Percentiles rank a stretch among this genome's conserved stretches.
These are phyloP conservation scores for Phytomonas francai DNA, from an alignment of 208 protist species.

Conservation along the genomic window DNA sequence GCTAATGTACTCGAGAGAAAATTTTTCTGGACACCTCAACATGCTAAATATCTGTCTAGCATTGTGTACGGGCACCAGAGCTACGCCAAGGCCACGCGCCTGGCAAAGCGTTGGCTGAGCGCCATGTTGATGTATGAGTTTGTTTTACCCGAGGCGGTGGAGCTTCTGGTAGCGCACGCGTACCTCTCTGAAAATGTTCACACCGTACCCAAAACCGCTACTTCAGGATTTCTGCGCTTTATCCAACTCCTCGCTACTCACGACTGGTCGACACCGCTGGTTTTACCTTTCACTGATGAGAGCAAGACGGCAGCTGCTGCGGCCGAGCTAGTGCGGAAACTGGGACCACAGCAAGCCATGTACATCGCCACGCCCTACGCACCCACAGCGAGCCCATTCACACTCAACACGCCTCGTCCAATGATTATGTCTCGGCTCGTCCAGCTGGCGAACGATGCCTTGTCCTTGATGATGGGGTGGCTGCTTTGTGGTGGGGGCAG, in stretches of 20 bases:
- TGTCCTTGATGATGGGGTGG: constrained; percentile 30
- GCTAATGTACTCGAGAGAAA: constrained; percentile 71
- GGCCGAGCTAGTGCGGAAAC: constrained; percentile 37
- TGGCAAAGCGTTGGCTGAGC: constrained; percentile 76
- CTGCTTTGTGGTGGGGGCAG: neutral
- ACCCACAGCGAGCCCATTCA: constrained; percentile 68
- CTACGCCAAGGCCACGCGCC: constrained; percentile 58
- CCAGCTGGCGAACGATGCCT: constrained; percentile 50
- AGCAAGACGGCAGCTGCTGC: constrained; percentile 25
- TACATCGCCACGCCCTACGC: constrained; percentile 80
- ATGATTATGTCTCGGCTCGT: constrained; percentile 82
- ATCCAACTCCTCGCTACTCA: constrained; percentile 68
- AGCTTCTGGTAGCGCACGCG: constrained; percentile 75
- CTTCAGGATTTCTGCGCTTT: constrained; percentile 70
- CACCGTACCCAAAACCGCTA: constrained; percentile 47
- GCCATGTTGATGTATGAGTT: constrained; percentile 78
- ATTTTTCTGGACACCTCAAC: constrained; percentile 80
- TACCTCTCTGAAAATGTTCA: constrained; percentile 34
- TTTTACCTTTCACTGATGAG: constrained; percentile 64
- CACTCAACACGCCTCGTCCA: constrained; percentile 57
- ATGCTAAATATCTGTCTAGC: constrained; percentile 72
- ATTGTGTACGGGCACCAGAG: constrained; percentile 69
- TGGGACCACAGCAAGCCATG: constrained; percentile 63
- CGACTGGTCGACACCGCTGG: constrained; percentile 66
- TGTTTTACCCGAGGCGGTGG: constrained; percentile 68